Evolutionary conservation across 768 basidiomycete species (phyloP).

Genomic region (Termitomyces sp.): DNA sequence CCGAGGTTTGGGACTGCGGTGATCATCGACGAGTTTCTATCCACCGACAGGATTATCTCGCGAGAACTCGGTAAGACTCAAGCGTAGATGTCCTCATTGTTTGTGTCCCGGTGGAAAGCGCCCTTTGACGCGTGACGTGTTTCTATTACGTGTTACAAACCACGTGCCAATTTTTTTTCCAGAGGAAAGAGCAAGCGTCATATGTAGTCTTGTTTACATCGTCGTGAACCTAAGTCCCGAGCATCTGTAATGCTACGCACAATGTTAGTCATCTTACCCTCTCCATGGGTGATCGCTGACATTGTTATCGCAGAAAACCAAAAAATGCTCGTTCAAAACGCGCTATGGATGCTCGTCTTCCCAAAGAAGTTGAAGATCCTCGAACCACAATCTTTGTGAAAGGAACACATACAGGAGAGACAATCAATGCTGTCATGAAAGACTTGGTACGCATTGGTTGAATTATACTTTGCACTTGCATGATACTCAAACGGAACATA

Average conservation of each 20-base stretch:
- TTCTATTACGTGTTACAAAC: neutral
- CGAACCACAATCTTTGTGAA: slow-evolving; percentile 88
- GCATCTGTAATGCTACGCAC: slow-evolving; percentile 7
- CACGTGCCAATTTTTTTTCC: neutral
- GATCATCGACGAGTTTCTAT: too few species aligned
- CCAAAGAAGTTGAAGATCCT: slow-evolving; percentile 86
- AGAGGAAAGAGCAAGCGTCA: neutral
- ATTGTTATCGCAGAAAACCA: slow-evolving; percentile 51
- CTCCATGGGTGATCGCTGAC: neutral
- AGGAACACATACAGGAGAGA: slow-evolving; percentile 81
- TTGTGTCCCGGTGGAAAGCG: too few species aligned
- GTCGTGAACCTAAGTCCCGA: neutral
- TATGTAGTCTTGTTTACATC: neutral
- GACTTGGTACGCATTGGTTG: slow-evolving; percentile 55
- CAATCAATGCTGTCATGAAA: slow-evolving; percentile 75
- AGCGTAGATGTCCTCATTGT: too few species aligned
- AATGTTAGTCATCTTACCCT: neutral
- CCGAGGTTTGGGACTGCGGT: too few species aligned
- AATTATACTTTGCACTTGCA: neutral
- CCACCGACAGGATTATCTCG: too few species aligned
- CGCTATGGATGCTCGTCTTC: slow-evolving; percentile 76
- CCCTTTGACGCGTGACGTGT: too few species aligned
- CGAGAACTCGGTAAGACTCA: too few species aligned
- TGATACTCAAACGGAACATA: slow-evolving; percentile 22
- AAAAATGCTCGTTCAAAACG: slow-evolving; percentile 95